These are phyloP conservation scores for Ballota nigra DNA, from an alignment of 257 asterid genomes.

Conservation along the genomic window DNA sequence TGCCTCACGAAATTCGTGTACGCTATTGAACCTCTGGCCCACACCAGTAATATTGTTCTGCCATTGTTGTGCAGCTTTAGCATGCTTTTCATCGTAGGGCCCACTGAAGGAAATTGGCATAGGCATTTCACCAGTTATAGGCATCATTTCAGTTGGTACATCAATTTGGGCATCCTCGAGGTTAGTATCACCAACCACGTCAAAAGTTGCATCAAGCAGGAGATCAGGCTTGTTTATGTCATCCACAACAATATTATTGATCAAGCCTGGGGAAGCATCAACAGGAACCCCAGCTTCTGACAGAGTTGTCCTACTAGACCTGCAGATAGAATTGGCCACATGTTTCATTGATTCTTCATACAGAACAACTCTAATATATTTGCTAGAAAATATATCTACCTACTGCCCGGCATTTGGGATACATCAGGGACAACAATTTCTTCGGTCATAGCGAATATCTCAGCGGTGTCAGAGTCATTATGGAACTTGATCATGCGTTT, in stretches of 20 bases:
- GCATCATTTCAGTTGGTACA: slow-evolving; percentile 46
- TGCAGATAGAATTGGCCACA: slow-evolving; percentile 41
- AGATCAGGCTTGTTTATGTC: slow-evolving; percentile 63
- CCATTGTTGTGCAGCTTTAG: slow-evolving; percentile 88
- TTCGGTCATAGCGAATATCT: slow-evolving; percentile 73
- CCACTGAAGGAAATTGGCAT: slow-evolving; percentile 40
- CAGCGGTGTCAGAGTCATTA: slow-evolving; percentile 60
- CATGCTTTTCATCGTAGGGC: slow-evolving; percentile 61
- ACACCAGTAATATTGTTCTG: slow-evolving; percentile 89
- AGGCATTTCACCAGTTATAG: slow-evolving; percentile 48
- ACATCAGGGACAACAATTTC: slow-evolving; percentile 69
- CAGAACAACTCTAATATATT: slow-evolving; percentile 18
- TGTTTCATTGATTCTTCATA: slow-evolving; percentile 23
- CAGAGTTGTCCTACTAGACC: slow-evolving; percentile 92
- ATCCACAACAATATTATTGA: slow-evolving; percentile 56
- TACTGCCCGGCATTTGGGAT: slow-evolving; percentile 90
- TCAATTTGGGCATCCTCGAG: slow-evolving; percentile 44
- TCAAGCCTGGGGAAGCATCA: slow-evolving; percentile 57
- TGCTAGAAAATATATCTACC: slow-evolving; percentile 54
- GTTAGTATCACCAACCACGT: slow-evolving; percentile 70
- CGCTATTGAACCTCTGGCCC: slow-evolving; percentile 95
- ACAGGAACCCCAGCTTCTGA: slow-evolving; percentile 65
- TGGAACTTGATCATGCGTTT: slow-evolving; percentile 85
- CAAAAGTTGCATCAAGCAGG: slow-evolving; percentile 61
- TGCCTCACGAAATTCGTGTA: slow-evolving; percentile 95